phyloP scores from a whole-genome alignment of 768 basidiomycete genomes.

The Tricholoma terreum region DNA sequence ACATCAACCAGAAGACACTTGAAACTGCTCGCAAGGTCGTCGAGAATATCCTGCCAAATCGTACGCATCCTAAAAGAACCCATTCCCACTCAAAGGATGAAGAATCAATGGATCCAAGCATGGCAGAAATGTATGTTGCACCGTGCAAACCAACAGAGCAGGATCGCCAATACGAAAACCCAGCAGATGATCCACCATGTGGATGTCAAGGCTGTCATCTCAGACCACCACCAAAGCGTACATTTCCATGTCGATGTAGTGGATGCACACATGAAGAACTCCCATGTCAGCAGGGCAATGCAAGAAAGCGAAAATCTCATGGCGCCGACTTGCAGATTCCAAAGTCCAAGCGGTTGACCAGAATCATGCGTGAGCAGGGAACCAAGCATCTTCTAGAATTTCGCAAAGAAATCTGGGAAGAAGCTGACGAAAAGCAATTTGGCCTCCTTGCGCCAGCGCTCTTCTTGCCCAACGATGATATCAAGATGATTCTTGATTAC shows the following conservation, averaged over 20 bases:
- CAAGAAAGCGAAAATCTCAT: neutral
- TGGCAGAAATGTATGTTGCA: neutral
- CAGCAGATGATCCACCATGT: neutral
- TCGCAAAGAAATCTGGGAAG: neutral
- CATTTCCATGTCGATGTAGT: neutral
- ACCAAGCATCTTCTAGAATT: neutral
- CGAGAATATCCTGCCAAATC: neutral
- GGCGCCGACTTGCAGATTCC: neutral
- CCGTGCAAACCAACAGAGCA: neutral
- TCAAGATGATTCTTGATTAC: neutral
- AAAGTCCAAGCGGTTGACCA: neutral
- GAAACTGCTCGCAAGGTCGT: neutral
- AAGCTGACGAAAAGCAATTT: neutral
- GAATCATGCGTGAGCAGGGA: neutral
- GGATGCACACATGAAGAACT: neutral
- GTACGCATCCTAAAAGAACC: neutral
- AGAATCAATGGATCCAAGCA: neutral
- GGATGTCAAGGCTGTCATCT: neutral
- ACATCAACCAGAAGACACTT: conserved; percentile 2
- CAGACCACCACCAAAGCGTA: neutral
- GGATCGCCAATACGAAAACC: neutral
- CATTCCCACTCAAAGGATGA: neutral
- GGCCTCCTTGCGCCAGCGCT: neutral
- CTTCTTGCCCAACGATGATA: neutral
- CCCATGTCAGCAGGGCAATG: neutral